phyloP scores from a whole-genome alignment of 139 green algal genomes.

The Desmodesmus armatus region DNA sequence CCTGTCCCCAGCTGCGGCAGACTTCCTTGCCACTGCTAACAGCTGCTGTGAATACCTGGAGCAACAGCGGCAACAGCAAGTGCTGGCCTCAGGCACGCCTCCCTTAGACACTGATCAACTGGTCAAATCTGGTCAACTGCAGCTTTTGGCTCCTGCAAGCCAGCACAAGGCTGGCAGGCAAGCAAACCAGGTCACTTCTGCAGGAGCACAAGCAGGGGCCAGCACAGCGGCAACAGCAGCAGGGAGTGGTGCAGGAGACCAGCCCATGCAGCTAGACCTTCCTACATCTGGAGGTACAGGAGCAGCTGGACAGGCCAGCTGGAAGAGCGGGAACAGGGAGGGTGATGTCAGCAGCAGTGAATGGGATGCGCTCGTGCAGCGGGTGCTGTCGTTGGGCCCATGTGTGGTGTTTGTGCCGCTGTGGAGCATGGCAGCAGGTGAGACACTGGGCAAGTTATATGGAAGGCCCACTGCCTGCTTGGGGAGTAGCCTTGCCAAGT shows the following conservation, averaged over 20 bases:
- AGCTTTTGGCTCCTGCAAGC: no score
- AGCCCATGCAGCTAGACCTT: background rate
- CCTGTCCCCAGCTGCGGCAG: constrained; percentile 7
- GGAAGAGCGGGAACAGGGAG: no score
- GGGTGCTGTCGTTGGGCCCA: background rate
- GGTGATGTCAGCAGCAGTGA: background rate
- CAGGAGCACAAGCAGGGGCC: background rate
- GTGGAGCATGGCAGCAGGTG: constrained; percentile 40
- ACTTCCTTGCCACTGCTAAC: constrained; percentile 6
- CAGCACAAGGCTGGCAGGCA: background rate
- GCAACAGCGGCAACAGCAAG: background rate
- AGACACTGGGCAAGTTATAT: background rate
- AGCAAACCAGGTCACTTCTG: no score
- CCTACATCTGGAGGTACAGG: background rate
- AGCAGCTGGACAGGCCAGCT: constrained; percentile 2
- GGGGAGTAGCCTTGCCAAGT: background rate
- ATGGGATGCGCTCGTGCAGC: background rate
- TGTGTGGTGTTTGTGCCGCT: constrained; percentile 39
- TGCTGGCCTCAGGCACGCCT: background rate
- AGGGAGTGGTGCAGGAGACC: background rate
- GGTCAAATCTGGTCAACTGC: background rate
- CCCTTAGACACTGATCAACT: background rate
- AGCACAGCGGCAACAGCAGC: background rate
- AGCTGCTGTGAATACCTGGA: constrained; percentile 43
- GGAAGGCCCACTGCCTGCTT: background rate